Evolutionary conservation across 148 eudicot genomes (phyloP).

Genomic region (Amaranthus palmeri): DNA sequence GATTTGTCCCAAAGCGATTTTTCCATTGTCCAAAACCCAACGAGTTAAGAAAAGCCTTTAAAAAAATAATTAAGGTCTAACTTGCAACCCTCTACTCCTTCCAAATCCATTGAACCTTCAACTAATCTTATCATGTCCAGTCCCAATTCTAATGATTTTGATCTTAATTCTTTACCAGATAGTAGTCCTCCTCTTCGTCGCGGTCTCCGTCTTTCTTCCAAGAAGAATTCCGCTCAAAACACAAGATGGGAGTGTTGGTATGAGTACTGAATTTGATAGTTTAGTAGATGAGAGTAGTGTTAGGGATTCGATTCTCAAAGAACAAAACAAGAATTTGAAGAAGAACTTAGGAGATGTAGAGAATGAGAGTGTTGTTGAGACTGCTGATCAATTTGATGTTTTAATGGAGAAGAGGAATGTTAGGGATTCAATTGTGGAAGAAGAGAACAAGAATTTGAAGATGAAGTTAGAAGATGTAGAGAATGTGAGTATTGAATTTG

Average conservation of each 20-base stretch:
- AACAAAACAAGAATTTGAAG: too few relatives aligned
- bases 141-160: background rate
- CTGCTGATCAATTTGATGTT: background rate
- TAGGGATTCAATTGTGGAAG: constrained; percentile 12
- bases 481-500: background rate
- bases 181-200: constrained; percentile 24
- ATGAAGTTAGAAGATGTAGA: constrained; percentile 6
- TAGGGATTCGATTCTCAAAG: too few relatives aligned
- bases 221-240: background rate
- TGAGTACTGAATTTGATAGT: too few relatives aligned
- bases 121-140: background rate
- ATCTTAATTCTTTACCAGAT: background rate
- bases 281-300: too few relatives aligned
- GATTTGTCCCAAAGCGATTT: too few relatives aligned
- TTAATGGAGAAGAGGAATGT: background rate
- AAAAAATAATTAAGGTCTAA: constrained; percentile 1
- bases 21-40: too few relatives aligned
- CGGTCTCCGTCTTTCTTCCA: constrained; percentile 43
- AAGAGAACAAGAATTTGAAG: background rate
- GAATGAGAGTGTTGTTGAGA: background rate
- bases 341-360: too few relatives aligned
- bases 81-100: constrained; percentile 44
- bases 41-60: too few relatives aligned
- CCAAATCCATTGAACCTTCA: constrained; percentile 18
- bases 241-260: background rate